Conservation (phyloP, 148 eudicot species). For the Polygonum aviculare region DNA sequence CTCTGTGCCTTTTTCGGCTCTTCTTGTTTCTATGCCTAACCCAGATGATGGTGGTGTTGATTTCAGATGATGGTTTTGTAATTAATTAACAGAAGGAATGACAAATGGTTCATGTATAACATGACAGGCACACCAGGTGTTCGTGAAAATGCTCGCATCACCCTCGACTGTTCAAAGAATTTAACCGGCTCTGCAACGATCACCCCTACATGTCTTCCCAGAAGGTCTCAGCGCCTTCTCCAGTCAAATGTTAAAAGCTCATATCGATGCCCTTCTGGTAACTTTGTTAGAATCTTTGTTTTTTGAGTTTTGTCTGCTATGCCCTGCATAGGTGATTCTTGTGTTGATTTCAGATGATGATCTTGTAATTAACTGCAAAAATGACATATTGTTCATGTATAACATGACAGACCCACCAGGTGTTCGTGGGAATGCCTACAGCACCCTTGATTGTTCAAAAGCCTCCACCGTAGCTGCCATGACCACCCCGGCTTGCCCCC, state of each 20-base stretch:
- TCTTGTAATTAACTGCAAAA: not conserved
- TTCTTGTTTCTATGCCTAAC: not conserved
- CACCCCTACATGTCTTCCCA: not conserved
- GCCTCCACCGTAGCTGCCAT: not conserved
- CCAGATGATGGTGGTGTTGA: not conserved
- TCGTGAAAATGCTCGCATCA: not conserved
- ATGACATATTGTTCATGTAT: not conserved
- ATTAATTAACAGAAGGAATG: not conserved
- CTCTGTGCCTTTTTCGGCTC: not conserved
- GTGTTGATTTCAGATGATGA: not conserved
- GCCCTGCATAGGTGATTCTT: not conserved
- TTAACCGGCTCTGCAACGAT: not conserved
- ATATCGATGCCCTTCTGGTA: not conserved
- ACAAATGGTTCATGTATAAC: not conserved
- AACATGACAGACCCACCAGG: not conserved
- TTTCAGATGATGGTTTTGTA: not conserved
- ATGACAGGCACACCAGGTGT: not conserved
- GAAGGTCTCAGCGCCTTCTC: slow-evolving; percentile 10
- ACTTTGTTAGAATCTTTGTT: not conserved
- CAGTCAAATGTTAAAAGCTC: not conserved
- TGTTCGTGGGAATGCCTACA: not conserved
- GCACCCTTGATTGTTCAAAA: not conserved
- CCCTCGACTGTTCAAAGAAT: not conserved
- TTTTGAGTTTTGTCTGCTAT: not conserved
- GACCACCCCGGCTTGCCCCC: not conserved